These are phyloP conservation scores for Pseudogymnoascus sp. DNA, from an alignment of 2,329 filamentous ascomycete species.

Conservation along the genomic window DNA sequence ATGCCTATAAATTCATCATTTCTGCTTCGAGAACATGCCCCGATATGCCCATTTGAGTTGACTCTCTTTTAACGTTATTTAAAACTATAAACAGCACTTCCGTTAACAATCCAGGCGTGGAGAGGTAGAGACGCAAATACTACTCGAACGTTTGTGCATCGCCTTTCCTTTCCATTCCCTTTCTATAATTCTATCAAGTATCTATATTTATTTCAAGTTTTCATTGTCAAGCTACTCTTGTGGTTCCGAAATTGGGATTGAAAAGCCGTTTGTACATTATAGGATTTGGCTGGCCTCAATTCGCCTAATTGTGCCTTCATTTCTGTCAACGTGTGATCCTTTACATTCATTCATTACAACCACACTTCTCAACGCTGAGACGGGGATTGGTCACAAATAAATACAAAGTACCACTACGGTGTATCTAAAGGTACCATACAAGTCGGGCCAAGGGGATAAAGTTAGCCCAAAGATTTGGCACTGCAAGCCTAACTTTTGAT, in stretches of 20 bases:
- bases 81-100: background rate
- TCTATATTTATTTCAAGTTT: background rate
- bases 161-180: background rate
- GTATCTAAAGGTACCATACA: background rate
- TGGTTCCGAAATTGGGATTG: background rate
- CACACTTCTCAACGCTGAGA: background rate
- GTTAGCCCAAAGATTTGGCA: background rate
- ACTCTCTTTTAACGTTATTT: background rate
- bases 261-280: background rate
- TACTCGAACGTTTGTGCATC: background rate
- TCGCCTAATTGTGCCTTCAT: background rate
- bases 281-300: background rate
- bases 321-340: background rate
- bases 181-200: background rate
- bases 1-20: slow-evolving; percentile 9
- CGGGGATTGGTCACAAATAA: background rate
- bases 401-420: background rate
- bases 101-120: background rate
- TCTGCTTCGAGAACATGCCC: slow-evolving; percentile 5
- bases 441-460: background rate
- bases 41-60: slow-evolving; percentile 5
- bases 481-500: background rate
- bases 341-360: background rate
- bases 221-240: background rate
- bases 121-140: background rate